Evolutionary conservation across 495 filamentous ascomycete genomes (phyloP), one percentile per base, ranked within the genome.

Genomic region (Daldinia vernicosa): DNA sequence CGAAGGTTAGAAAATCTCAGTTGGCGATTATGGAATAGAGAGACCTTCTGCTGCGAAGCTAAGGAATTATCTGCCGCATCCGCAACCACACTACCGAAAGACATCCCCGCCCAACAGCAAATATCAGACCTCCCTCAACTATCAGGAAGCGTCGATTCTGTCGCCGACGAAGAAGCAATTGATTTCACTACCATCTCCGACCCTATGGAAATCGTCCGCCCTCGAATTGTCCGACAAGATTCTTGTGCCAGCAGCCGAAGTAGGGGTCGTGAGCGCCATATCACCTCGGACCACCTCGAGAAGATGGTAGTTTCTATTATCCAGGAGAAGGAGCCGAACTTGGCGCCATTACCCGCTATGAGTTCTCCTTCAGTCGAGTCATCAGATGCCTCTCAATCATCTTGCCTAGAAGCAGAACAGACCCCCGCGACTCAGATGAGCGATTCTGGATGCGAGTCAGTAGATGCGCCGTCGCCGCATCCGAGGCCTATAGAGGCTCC

Each of bases 21-120:
- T 74, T 99, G 95, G 95, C 85, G 95, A 65, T 82, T 99, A 69
- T 99, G 94, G 95, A 96, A 92, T 69, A 88, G 93, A 56, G 96
- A 98, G 77, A 97, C 94, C 8, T 95, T 99, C 71, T 98, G 95
- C 81, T 96, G 94, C 80, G 92, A 94, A 67, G 80, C 76, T 8
- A 69, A 73, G 26, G 76, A 62, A 73, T 74, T 78, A 66, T 77
- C 82, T 71, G 26, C 66, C 26, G 11, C 53, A 8, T 17, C 53
- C 8, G 28, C 53, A 7, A 56, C 53, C 28, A n/a, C 82, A 61
- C 77, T 83, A 54, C 84, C 83, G 27, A 82, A 80, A 67, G 79
- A 84, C 40, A 85, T 87, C 76, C 75, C 76, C 54, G 77, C 80
- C 50, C 76, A 76, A 26, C 73, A 72, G 24, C 75, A 51, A 65